phyloP scores from a whole-genome alignment of 148 eudicot genomes.

The Beta vulgaris region DNA sequence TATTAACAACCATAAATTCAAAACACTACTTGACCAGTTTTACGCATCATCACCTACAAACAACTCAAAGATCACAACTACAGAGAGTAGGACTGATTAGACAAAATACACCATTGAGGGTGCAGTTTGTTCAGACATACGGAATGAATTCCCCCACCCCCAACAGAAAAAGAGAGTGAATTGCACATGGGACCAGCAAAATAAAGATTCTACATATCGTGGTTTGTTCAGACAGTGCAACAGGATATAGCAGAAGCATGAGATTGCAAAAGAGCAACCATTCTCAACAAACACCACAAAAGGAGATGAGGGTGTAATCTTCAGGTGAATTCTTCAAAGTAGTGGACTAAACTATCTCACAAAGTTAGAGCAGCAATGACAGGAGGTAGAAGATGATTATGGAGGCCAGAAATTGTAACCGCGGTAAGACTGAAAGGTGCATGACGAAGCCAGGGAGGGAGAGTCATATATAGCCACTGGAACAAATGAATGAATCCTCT shows the following conservation, averaged over 20 bases:
- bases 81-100: background rate
- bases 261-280: background rate
- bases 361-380: background rate
- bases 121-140: too few relatives aligned
- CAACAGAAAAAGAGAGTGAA: background rate
- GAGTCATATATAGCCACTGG: too few relatives aligned
- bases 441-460: too few relatives aligned
- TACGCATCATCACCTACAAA: too few relatives aligned
- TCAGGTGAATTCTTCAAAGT: background rate
- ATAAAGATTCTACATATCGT: background rate
- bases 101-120: background rate
- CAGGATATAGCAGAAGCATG: background rate
- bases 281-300: background rate
- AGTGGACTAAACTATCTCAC: background rate
- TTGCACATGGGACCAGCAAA: background rate
- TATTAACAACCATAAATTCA: too few relatives aligned
- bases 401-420: too few relatives aligned
- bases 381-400: background rate
- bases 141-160: background rate
- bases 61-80: background rate
- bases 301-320: background rate
- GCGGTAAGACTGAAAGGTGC: too few relatives aligned
- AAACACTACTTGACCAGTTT: too few relatives aligned
- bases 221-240: background rate
- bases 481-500: too few relatives aligned